phyloP scores from a whole-genome alignment of 2,329 filamentous ascomycete genomes.

The Arthrobotrys megalospora region DNA sequence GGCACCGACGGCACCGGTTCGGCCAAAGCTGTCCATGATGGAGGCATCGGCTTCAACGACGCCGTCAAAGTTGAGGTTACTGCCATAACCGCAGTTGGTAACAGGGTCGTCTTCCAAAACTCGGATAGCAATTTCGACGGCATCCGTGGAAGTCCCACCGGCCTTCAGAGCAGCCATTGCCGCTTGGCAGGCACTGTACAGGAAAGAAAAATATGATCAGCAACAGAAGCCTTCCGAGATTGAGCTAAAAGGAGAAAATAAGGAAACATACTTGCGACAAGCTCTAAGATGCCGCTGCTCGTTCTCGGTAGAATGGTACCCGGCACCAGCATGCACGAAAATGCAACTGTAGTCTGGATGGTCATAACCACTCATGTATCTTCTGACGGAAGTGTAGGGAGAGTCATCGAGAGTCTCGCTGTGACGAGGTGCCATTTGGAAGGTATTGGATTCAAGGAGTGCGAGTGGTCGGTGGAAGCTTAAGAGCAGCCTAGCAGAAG shows the following conservation, averaged over 20 bases:
- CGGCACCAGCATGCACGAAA: constrained; percentile 95
- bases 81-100: constrained; percentile 96
- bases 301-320: constrained; percentile 90
- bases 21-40: constrained; percentile 89
- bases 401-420: constrained; percentile 30
- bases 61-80: constrained; percentile 91
- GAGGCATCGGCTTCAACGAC: constrained; percentile 95
- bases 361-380: constrained; percentile 39
- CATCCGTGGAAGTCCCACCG: constrained; percentile 86
- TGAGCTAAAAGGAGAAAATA: neutral
- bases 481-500: neutral
- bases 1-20: constrained; percentile 93
- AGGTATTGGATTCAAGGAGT: constrained; percentile 26
- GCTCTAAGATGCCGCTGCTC: constrained; percentile 86
- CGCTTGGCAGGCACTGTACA: constrained; percentile 82
- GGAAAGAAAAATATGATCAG: constrained; percentile 41
- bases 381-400: constrained; percentile 46
- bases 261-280: constrained; percentile 84
- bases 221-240: neutral
- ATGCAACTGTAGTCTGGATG: constrained; percentile 73
- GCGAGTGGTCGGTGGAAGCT: constrained; percentile 22
- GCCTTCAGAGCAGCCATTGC: constrained; percentile 83
- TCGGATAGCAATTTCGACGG: constrained; percentile 89
- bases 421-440: constrained; percentile 35
- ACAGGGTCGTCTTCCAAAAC: constrained; percentile 93